Evolutionary conservation across 1,284 basidiomycete species (phyloP).

Genomic region (Phellinidium pouzarii): DNA sequence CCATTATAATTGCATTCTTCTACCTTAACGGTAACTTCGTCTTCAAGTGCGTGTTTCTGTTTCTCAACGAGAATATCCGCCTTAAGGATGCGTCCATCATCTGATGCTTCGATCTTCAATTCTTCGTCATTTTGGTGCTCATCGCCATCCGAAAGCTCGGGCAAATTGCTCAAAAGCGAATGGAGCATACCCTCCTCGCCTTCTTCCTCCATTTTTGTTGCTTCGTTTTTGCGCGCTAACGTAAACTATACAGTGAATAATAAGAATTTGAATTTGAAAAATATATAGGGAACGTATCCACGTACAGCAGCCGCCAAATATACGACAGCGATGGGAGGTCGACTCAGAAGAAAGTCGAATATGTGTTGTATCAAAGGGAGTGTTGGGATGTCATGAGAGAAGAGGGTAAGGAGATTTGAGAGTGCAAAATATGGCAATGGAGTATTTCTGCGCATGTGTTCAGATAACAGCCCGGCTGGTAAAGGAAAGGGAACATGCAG

Average conservation of each 20-base stretch:
- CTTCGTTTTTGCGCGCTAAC: conserved; percentile 54
- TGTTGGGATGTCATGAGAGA: conserved; percentile 86
- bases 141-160: conserved; percentile 43
- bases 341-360: conserved; percentile 80
- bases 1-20: no score
- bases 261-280: background rate
- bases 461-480: conserved; percentile 8
- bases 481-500: conserved; percentile 25
- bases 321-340: conserved; percentile 75
- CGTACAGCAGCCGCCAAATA: conserved; percentile 80
- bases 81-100: background rate
- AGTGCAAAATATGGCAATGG: conserved; percentile 83
- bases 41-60: no score
- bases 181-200: conserved; percentile 83
- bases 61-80: background rate
- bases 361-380: conserved; percentile 80
- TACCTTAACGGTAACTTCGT: no score
- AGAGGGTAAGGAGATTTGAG: conserved; percentile 84
- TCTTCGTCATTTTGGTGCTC: conserved; percentile 11
- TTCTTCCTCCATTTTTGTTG: conserved; percentile 46
- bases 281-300: conserved; percentile 18
- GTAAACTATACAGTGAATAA: conserved; percentile 41
- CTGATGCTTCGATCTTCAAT: background rate
- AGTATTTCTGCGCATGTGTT: conserved; percentile 35
- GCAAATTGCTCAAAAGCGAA: conserved; percentile 68